Base-by-base conservation (phyloP, 192 early-diverging fungal genomes). In the Backusella luteola region DNA sequence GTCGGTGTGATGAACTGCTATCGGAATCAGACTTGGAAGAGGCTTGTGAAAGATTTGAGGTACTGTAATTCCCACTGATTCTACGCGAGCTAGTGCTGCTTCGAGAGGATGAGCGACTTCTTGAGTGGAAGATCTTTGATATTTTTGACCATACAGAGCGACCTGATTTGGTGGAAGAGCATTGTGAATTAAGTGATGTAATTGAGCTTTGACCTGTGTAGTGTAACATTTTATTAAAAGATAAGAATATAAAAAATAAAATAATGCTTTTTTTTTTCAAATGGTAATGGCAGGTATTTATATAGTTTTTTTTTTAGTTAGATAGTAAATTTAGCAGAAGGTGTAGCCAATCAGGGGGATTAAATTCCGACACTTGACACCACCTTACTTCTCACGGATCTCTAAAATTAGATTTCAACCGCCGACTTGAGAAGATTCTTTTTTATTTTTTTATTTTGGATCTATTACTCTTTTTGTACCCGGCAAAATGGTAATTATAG, bases 131-230 rank as follows among this genome's bases (percentile, higher is more conserved):
- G 41, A 71, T 32, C 21, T 49, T 26, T 32, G 39, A 29, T 2
- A 71, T 46, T 39, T 71, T 71, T 49, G 39, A 46, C 70, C 70
- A 71, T 14, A 71, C 17, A 46, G 70, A 71, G 17, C 44, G 70
- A 19, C 42, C 29, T 46, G 70, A 71, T 49, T 49, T 71, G 19
- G 3, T 71, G 21, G 70, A 71, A 49, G 70, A 71, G 41, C 70
- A 71, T 29, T 49, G 23, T 29, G 70, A 71, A 63, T 63, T 26
- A 29, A 63, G 56, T 49, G 70, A 71, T 32, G 41, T 29, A 49
- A 44, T 44, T 44, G 70, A 71, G 3, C 15, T 32, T 23, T 71
- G 70, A 32, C 70, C 23, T 3, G 39, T 71, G 56, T 63, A 63
- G 56, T 63, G 23, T 63, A 63, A 23, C 56, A 63, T 63, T 23